Evolutionary conservation across 495 filamentous ascomycete genomes (phyloP), one percentile per base, ranked within the genome.

Genomic region (Hypoxylon rickii): DNA sequence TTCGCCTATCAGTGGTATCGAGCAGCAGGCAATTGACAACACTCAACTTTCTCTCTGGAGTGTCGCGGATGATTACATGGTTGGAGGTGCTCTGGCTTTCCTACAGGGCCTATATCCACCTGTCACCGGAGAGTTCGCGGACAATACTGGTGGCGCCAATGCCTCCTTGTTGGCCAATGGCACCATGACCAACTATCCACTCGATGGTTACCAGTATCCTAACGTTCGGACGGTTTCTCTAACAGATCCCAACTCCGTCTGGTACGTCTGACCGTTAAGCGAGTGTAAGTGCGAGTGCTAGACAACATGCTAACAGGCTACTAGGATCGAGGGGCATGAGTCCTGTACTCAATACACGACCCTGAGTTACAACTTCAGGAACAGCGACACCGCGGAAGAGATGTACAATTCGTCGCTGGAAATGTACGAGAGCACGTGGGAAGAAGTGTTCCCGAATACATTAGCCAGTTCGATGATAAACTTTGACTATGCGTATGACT

Each of bases 31-130:
- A 33, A 69, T 78, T 22, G 66, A 77, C 52, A 75, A 72, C 34
- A 55, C 39, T 6, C 73, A 77, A 45, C 64, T 78, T 17, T 53
- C 53, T 43, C 26, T 75, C 41, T 42, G 56, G 37, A 66, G 74
- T 24, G 67, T 48, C 42, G 67, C 69, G 0, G 70, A 76, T 17
- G 43, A 59, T 10, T 72, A 63, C 39, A 61, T 67, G 22, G 56
- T 63, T 6, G 67, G 56, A 32, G 60, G 71, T 21, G 73, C 74
- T 31, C 18, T 68, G 16, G 73, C 74, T 10, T 74, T 77, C 41
- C 34, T 73, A 36, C 75, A 78, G 44, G 75, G 75, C 0, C 66
- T 78, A 20, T 77, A 77, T 26, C 74, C 75, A 1, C 74, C 73
- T 1, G 55, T 60, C 3, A 63, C 50, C 5, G 42, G 63, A 17